Evolutionary conservation across 169 alveolate genomes (phyloP).

Genomic region (Perkinsus marinus): DNA sequence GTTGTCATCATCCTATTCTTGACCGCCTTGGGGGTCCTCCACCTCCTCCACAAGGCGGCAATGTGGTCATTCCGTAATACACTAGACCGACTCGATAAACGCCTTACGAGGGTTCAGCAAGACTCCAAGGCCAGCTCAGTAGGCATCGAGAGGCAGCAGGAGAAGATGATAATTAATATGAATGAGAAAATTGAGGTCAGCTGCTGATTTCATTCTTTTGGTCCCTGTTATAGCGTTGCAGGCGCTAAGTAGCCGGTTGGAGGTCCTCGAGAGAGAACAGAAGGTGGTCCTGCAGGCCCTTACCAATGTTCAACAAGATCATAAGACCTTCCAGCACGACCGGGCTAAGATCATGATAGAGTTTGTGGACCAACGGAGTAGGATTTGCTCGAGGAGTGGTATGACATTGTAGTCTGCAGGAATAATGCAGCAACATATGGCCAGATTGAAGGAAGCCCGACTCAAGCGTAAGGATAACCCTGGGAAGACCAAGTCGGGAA

Average conservation of each 20-base stretch:
- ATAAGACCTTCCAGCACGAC: not conserved
- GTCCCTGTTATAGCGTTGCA: not conserved
- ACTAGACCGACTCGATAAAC: no score
- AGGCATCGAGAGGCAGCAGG: no score
- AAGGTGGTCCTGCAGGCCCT: not conserved
- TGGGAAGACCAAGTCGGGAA: no score
- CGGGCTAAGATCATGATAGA: not conserved
- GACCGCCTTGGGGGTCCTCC: no score
- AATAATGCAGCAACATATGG: not conserved
- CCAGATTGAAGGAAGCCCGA: not conserved
- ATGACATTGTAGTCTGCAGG: not conserved
- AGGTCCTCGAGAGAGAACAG: not conserved
- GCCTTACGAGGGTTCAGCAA: no score
- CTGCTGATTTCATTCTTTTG: not conserved
- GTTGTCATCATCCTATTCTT: no score
- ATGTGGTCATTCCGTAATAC: no score
- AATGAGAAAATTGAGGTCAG: not conserved
- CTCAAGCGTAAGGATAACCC: not conserved
- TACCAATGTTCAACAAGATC: not conserved
- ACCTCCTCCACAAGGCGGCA: no score
- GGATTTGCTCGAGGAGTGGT: not conserved
- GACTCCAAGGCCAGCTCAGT: no score
- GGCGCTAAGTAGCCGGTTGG: not conserved
- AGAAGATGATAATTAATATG: not conserved
- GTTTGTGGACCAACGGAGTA: not conserved